A percentile compares a stretch with the other conserved stretches of the same genome.
These are phyloP conservation scores for Pseudogymnoascus sp. DNA, from an alignment of 2,329 filamentous ascomycete species.

Conservation along the genomic window DNA sequence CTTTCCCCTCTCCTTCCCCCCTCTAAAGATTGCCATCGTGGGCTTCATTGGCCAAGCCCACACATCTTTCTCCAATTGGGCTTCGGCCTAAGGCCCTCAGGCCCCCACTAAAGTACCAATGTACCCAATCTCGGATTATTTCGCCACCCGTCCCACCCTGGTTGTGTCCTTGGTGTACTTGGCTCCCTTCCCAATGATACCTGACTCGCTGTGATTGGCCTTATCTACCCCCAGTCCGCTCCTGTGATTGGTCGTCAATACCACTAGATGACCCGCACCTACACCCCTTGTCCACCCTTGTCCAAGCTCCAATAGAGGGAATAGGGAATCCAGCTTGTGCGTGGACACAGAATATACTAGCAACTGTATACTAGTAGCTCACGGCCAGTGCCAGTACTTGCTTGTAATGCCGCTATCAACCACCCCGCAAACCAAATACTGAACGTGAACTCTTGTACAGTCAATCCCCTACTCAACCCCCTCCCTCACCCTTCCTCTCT, in stretches of 20 bases:
- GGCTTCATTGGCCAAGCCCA: background rate
- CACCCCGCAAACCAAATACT: background rate
- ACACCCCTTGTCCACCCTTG: background rate
- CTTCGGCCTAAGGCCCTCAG: background rate
- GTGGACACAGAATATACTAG: background rate
- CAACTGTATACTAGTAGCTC: too few species aligned
- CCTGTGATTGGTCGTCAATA: too few species aligned
- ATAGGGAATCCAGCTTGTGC: background rate
- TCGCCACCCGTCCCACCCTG: slow-evolving; percentile 3
- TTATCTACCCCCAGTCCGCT: too few species aligned
- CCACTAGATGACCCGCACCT: background rate
- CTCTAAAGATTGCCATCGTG: background rate
- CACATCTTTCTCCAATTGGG: background rate
- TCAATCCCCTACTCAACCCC: background rate
- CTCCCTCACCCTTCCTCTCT: background rate
- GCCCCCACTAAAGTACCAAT: background rate
- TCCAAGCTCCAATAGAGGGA: background rate
- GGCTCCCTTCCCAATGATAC: background rate
- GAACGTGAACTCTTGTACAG: background rate
- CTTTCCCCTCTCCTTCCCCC: background rate
- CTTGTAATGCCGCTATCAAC: background rate
- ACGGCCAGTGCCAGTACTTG: background rate
- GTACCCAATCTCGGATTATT: slow-evolving; percentile 2
- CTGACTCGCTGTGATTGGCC: background rate
- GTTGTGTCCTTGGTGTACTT: background rate